Evolutionary conservation across 331 rosid species (phyloP).

Genomic region (Stylosanthes scabra): DNA sequence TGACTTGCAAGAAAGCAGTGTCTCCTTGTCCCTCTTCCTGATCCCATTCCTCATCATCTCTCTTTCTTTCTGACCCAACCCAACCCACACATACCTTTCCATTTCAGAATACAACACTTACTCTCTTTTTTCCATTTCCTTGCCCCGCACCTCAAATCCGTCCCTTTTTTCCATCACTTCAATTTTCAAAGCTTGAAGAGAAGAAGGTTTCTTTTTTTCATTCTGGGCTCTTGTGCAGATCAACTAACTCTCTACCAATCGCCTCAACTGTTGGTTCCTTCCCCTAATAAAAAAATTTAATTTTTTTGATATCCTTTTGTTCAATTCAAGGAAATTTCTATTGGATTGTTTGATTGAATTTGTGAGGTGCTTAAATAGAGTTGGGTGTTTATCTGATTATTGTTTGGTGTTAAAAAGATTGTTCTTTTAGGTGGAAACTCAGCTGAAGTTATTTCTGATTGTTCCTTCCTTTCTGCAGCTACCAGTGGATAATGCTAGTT

Average conservation of each 20-base stretch:
- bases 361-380: neutral
- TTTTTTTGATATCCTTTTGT: neutral
- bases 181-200: neutral
- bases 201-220: neutral
- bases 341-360: constrained; percentile 19
- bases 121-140: neutral
- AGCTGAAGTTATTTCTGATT: neutral
- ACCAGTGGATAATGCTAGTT: constrained; percentile 16
- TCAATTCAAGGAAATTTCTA: neutral
- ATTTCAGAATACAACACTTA: neutral
- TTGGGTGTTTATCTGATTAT: constrained; percentile 25
- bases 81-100: neutral
- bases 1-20: neutral
- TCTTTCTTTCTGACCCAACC: neutral
- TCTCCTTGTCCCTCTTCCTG: neutral
- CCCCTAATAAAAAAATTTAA: neutral
- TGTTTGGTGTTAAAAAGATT: neutral
- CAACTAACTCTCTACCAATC: constrained; percentile 27
- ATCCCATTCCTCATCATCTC: neutral
- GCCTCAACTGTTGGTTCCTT: constrained; percentile 14
- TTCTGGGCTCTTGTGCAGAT: constrained; percentile 35
- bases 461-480: constrained; percentile 6
- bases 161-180: neutral
- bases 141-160: neutral
- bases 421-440: constrained; percentile 1